Percentiles rank a stretch among this genome's conserved stretches.
phyloP scores from a whole-genome alignment of 1,284 basidiomycete species.

The Naganishia sp. region DNA sequence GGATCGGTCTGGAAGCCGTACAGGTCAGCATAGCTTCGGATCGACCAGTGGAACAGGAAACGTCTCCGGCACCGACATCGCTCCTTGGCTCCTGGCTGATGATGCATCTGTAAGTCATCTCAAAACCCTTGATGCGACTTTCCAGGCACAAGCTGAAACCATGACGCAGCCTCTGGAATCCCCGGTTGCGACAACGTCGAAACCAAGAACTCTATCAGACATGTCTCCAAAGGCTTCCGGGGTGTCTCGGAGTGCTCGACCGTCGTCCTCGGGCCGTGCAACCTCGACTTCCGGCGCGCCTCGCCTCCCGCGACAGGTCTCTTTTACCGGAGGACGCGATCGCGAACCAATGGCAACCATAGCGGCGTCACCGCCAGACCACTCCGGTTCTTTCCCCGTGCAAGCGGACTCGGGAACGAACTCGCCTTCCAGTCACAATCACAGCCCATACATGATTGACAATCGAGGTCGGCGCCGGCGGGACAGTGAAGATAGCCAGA shows the following conservation, averaged over 20 bases:
- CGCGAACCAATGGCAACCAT: slow-evolving; percentile 14
- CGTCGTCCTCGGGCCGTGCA: slow-evolving; percentile 1
- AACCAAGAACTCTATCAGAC: slow-evolving; percentile 1
- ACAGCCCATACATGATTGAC: background rate
- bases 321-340: slow-evolving; percentile 10
- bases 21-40: background rate
- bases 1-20: background rate
- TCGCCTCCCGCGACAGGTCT: slow-evolving; percentile 8
- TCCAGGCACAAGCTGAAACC: background rate
- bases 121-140: too few relatives aligned
- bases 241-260: background rate
- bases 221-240: background rate
- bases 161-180: background rate
- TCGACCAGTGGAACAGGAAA: background rate
- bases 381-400: background rate
- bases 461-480: slow-evolving; percentile 1
- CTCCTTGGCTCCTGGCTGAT: slow-evolving; percentile 28
- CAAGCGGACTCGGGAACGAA: slow-evolving; percentile 3
- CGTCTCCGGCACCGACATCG: slow-evolving; percentile 15
- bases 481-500: slow-evolving; percentile 21
- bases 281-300: background rate
- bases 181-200: background rate
- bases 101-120: background rate
- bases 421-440: slow-evolving; percentile 19
- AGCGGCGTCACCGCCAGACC: slow-evolving; percentile 24